Evolutionary conservation across 805 yeast species (phyloP).

Genomic region (Jamesozyma jinghongensis): DNA sequence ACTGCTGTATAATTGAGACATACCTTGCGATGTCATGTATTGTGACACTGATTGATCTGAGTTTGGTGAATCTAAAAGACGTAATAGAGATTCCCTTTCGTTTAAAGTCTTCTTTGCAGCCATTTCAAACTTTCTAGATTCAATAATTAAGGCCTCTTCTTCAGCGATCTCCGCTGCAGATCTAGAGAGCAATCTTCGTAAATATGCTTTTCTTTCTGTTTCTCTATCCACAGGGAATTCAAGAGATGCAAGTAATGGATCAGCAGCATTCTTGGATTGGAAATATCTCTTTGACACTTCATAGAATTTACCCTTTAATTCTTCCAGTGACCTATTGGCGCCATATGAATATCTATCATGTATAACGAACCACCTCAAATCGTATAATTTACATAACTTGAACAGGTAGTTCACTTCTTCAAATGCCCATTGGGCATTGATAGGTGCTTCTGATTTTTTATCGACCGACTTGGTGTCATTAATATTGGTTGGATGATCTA

Average conservation of each 20-base stretch:
- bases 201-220: constrained; percentile 66
- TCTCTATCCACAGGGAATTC: constrained; percentile 66
- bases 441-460: not conserved
- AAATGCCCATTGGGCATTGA: constrained; percentile 67
- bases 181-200: constrained; percentile 66
- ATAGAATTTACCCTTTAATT: constrained; percentile 75
- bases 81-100: constrained; percentile 72
- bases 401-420: constrained; percentile 77
- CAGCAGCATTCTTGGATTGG: constrained; percentile 34
- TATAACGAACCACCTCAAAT: constrained; percentile 53
- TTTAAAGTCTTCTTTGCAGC: constrained; percentile 81
- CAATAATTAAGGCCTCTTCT: constrained; percentile 88
- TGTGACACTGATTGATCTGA: constrained; percentile 65
- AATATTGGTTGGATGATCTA: no score
- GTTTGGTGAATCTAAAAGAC: constrained; percentile 81
- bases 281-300: constrained; percentile 51
- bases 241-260: constrained; percentile 52
- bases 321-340: constrained; percentile 53
- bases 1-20: constrained; percentile 75
- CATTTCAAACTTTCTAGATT: constrained; percentile 84
- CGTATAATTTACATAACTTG: constrained; percentile 49
- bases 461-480: no score
- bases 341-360: constrained; percentile 44
- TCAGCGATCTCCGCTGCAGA: constrained; percentile 97
- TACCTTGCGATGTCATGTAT: constrained; percentile 77